phyloP scores from a whole-genome alignment of 352 stramenopile species.

The Salisapilia sapeloensis region DNA sequence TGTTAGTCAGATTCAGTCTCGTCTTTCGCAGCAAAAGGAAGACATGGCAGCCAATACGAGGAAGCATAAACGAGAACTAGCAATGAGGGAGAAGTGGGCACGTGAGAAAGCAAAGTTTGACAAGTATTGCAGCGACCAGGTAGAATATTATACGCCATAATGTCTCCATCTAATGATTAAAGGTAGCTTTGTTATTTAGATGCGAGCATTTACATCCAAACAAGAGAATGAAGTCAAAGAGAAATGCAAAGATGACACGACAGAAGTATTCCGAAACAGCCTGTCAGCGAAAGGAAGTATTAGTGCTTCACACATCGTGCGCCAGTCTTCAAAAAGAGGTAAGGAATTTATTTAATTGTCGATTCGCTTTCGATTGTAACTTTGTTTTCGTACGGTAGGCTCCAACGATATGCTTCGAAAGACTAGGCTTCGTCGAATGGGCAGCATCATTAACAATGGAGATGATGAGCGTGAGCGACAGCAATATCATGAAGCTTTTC shows the following conservation, averaged over 20 bases:
- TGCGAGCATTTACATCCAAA: not conserved
- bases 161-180: not conserved
- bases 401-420: too few relatives aligned
- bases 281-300: too few relatives aligned
- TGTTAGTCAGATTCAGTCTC: conserved; percentile 50
- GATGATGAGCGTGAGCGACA: conserved; percentile 13
- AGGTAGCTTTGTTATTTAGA: not conserved
- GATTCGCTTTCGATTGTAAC: too few relatives aligned
- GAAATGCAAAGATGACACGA: too few relatives aligned
- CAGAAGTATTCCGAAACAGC: too few relatives aligned
- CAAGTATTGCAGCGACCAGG: conserved; percentile 69
- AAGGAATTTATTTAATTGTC: too few relatives aligned
- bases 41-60: conserved; percentile 42
- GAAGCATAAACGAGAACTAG: conserved; percentile 48
- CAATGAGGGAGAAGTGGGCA: conserved; percentile 57
- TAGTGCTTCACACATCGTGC: too few relatives aligned
- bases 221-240: conserved; percentile 2
- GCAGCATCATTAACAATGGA: conserved; percentile 3
- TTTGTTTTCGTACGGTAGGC: too few relatives aligned
- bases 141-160: conserved; percentile 8
- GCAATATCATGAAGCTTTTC: conserved; percentile 33
- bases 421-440: too few relatives aligned
- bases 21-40: conserved; percentile 42
- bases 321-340: too few relatives aligned
- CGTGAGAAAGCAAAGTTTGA: conserved; percentile 73